These are phyloP conservation scores for Themeda triandra DNA, from an alignment of 176 grass and related monocot species.

Conservation along the genomic window DNA sequence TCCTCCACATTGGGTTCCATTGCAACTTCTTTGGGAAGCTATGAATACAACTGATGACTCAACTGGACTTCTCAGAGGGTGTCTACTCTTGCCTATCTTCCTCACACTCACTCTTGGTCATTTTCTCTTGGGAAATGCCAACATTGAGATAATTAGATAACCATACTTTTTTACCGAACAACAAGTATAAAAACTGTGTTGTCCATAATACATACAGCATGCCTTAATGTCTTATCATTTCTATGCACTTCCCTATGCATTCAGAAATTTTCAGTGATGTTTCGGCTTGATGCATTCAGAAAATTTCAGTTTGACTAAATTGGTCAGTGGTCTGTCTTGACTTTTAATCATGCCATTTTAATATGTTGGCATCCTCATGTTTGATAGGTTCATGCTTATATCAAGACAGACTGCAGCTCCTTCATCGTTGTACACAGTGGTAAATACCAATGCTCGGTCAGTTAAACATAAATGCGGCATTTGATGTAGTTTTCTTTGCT, in stretches of 20 bases:
- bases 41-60: conserved; percentile 84
- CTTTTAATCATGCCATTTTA: neutral
- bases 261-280: neutral
- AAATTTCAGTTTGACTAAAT: neutral
- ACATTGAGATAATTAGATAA: neutral
- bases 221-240: neutral
- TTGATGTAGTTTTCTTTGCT: neutral
- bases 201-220: neutral
- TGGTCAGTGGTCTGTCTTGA: neutral
- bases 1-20: conserved; percentile 89
- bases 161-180: neutral
- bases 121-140: neutral
- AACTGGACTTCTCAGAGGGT: conserved; percentile 81
- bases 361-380: conserved; percentile 17
- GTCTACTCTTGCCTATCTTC: neutral
- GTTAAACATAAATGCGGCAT: neutral
- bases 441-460: conserved; percentile 34
- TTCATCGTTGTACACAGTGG: conserved; percentile 78
- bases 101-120: neutral
- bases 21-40: conserved; percentile 88
- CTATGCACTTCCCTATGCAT: neutral
- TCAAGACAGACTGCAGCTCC: conserved; percentile 51
- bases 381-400: conserved; percentile 86
- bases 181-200: neutral
- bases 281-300: neutral